Percentiles rank a stretch among this genome's conserved stretches.
phyloP scores from a whole-genome alignment of 768 basidiomycete genomes.

The Pulveroboletus sp. region DNA sequence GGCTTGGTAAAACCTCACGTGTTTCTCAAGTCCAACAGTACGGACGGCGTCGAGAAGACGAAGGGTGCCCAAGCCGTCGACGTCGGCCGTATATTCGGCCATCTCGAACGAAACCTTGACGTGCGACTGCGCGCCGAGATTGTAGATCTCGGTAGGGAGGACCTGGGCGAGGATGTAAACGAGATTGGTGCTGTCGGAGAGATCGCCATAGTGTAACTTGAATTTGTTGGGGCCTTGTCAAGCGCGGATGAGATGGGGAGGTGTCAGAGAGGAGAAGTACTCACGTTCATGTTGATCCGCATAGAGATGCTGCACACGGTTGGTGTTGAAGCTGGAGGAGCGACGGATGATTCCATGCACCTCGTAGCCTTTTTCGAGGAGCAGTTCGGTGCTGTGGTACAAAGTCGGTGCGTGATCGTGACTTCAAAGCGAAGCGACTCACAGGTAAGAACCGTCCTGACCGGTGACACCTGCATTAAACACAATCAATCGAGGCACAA shows the following conservation, averaged over 20 bases:
- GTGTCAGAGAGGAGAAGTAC: slow-evolving; percentile 22
- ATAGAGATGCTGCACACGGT: slow-evolving; percentile 90
- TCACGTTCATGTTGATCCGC: slow-evolving; percentile 88
- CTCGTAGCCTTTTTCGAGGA: slow-evolving; percentile 84
- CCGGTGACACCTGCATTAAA: slow-evolving; percentile 77
- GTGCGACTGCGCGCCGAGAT: slow-evolving; percentile 95
- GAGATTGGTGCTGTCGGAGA: slow-evolving; percentile 94
- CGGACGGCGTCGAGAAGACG: slow-evolving; percentile 94
- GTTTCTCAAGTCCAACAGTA: slow-evolving; percentile 90
- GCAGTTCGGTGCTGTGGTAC: slow-evolving; percentile 64
- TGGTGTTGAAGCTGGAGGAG: slow-evolving; percentile 97
- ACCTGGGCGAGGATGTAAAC: slow-evolving; percentile 95
- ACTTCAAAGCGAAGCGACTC: slow-evolving; percentile 29
- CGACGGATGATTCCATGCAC: slow-evolving; percentile 96
- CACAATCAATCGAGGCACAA: slow-evolving; percentile 6
- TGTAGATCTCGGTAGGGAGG: slow-evolving; percentile 95
- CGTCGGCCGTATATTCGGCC: slow-evolving; percentile 98
- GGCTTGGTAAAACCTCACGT: slow-evolving; percentile 95
- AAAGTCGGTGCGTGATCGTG: slow-evolving; percentile 5
- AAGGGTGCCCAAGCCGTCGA: slow-evolving; percentile 92
- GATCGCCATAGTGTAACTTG: slow-evolving; percentile 87
- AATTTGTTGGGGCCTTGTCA: slow-evolving; percentile 64
- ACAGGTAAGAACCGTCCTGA: slow-evolving; percentile 95
- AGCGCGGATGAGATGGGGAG: slow-evolving; percentile 3
- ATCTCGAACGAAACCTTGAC: slow-evolving; percentile 99